These are phyloP conservation scores for Elasticomyces elasticus DNA, from an alignment of 495 filamentous ascomycete species.

Conservation along the genomic window DNA sequence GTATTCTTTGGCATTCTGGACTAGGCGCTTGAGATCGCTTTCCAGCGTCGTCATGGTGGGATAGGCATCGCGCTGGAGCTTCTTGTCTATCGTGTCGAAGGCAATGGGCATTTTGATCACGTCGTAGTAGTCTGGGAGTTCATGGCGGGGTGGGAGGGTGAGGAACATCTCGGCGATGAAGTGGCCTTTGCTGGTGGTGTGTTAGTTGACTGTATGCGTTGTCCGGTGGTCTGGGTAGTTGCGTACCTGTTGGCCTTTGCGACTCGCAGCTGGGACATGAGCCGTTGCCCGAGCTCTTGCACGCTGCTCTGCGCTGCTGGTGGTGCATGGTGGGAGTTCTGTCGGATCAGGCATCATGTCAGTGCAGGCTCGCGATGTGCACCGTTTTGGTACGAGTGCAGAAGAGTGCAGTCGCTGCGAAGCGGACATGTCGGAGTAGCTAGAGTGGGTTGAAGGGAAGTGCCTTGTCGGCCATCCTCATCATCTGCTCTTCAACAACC, in stretches of 20 bases:
- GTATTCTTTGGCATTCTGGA: conserved; percentile 64
- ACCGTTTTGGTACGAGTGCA: neutral
- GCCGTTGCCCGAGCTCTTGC: conserved; percentile 53
- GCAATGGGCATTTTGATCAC: conserved; percentile 64
- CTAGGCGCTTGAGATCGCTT: conserved; percentile 66
- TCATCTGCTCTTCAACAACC: conserved; percentile 17
- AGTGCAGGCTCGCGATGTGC: neutral
- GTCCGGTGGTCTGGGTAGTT: neutral
- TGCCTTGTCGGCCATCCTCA: conserved; percentile 14
- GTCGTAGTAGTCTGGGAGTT: conserved; percentile 63
- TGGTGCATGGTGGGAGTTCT: conserved; percentile 15
- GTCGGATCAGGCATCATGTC: neutral
- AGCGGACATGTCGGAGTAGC: conserved; percentile 14
- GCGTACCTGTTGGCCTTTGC: conserved; percentile 64
- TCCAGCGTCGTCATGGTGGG: conserved; percentile 52
- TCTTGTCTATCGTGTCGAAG: conserved; percentile 62
- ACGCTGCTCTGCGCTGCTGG: conserved; percentile 15
- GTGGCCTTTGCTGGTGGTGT: conserved; percentile 43
- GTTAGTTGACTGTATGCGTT: neutral
- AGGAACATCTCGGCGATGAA: conserved; percentile 63
- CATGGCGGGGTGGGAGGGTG: conserved; percentile 49
- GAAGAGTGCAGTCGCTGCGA: neutral
- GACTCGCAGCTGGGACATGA: conserved; percentile 54
- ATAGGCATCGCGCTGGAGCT: conserved; percentile 55
- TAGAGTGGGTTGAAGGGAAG: neutral